Conservation (phyloP, 1,284 basidiomycete genomes). For the Ustanciosporium gigantosporum region DNA sequence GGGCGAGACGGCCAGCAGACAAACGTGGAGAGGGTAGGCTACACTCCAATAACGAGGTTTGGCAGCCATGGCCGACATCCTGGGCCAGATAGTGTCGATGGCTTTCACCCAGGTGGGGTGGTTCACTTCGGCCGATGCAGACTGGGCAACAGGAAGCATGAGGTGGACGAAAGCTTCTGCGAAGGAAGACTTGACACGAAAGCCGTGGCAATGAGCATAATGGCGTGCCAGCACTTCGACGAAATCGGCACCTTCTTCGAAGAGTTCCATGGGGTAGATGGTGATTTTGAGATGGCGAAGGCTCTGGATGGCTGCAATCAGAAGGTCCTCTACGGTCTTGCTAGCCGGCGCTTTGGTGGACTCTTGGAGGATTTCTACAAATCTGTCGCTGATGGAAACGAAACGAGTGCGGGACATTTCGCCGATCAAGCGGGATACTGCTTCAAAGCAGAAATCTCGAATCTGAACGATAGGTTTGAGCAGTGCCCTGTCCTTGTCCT, state of each 20-base stretch:
- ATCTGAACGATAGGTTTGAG: conserved; percentile 29
- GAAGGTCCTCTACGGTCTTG: conserved; percentile 50
- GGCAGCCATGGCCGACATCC: conserved; percentile 80
- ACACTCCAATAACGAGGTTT: conserved; percentile 90
- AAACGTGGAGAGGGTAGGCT: conserved; percentile 83
- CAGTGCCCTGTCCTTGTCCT: conserved; percentile 38
- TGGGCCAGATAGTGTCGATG: conserved; percentile 80
- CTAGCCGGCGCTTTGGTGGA: conserved; percentile 36
- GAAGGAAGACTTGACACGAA: conserved; percentile 80
- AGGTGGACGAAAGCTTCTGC: conserved; percentile 79
- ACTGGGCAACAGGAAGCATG: conserved; percentile 85
- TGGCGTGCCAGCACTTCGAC: conserved; percentile 79
- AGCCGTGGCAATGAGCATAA: conserved; percentile 82
- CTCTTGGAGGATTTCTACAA: conserved; percentile 51
- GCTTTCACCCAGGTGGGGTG: conserved; percentile 92
- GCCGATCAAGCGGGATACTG: conserved; percentile 50
- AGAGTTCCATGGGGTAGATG: conserved; percentile 85
- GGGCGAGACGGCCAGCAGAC: conserved; percentile 82
- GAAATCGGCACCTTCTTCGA: conserved; percentile 92
- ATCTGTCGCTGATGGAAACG: conserved; percentile 52
- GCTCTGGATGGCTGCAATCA: conserved; percentile 51
- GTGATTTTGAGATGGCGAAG: conserved; percentile 55
- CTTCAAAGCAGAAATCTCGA: conserved; percentile 50
- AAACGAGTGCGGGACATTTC: conserved; percentile 51
- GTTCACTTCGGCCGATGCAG: conserved; percentile 93